Evolutionary conservation across 352 stramenopile species (phyloP).

Genomic region (Phytophthora cryptogea): DNA sequence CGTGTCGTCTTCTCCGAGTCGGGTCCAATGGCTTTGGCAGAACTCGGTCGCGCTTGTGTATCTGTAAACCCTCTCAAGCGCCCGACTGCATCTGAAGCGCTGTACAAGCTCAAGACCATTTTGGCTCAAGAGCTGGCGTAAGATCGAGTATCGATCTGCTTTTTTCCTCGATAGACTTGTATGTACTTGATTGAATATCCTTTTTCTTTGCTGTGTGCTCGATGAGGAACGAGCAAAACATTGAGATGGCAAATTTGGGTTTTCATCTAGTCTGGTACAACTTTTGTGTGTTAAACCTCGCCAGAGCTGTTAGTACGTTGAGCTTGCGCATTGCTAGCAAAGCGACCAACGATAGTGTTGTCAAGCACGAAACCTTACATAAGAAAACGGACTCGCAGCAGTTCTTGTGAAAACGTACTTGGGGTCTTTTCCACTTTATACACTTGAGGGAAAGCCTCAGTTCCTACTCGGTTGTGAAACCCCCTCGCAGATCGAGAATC

Average conservation of each 20-base stretch:
- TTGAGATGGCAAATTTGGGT: not conserved
- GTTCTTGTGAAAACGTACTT: no score
- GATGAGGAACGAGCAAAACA: constrained; percentile 4
- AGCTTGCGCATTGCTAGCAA: no score
- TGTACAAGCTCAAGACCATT: constrained; percentile 44
- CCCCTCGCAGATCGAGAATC: no score
- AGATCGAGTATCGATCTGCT: not conserved
- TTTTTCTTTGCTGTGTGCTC: constrained; percentile 13
- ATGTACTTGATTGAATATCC: constrained; percentile 7
- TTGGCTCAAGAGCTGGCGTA: constrained; percentile 28
- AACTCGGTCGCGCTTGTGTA: constrained; percentile 31
- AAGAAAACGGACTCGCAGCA: no score
- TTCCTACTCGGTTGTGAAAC: no score
- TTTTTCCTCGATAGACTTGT: not conserved
- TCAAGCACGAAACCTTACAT: no score
- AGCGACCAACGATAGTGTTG: no score
- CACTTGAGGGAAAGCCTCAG: no score
- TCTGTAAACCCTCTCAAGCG: constrained; percentile 30
- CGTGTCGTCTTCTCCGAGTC: constrained; percentile 31
- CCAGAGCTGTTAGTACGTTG: no score
- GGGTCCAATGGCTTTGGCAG: constrained; percentile 24
- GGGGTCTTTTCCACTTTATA: no score
- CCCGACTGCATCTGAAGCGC: constrained; percentile 35
- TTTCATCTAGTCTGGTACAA: no score
- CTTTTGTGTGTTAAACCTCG: no score